Evolutionary conservation across 1,284 basidiomycete genomes (phyloP).

Genomic region (Meira miltonrushii): DNA sequence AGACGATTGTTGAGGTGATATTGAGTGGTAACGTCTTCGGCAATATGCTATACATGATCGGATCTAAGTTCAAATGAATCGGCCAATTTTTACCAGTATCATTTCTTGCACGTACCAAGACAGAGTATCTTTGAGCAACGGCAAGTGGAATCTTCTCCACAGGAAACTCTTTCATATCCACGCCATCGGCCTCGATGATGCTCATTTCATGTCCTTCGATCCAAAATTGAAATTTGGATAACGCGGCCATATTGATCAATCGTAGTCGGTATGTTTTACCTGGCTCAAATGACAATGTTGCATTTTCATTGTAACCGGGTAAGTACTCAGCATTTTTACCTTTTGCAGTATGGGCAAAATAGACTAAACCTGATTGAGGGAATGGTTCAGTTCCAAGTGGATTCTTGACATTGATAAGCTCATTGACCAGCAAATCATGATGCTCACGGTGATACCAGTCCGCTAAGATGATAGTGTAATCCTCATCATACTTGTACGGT

Average conservation of each 20-base stretch:
- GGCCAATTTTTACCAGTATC: constrained; percentile 77
- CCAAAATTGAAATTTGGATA: constrained; percentile 53
- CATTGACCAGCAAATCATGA: constrained; percentile 31
- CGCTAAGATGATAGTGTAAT: constrained; percentile 75
- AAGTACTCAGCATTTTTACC: constrained; percentile 27
- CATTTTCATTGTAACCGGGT: constrained; percentile 65
- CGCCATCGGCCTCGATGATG: constrained; percentile 83
- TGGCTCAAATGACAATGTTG: constrained; percentile 64
- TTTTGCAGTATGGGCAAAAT: constrained; percentile 63
- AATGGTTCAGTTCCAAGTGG: constrained; percentile 48
- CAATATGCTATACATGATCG: constrained; percentile 55
- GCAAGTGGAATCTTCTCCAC: constrained; percentile 68
- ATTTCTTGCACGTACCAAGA: constrained; percentile 82
- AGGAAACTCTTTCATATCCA: constrained; percentile 68
- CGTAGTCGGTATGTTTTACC: constrained; percentile 68
- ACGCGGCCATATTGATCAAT: constrained; percentile 68
- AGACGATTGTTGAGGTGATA: constrained; percentile 37
- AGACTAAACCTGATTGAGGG: constrained; percentile 67
- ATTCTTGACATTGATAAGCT: constrained; percentile 65
- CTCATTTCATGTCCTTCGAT: constrained; percentile 85
- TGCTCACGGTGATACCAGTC: constrained; percentile 62
- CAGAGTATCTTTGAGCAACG: constrained; percentile 87
- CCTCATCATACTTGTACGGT: constrained; percentile 73
- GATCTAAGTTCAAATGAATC: constrained; percentile 82
- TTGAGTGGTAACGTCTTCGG: constrained; percentile 42